Conservation (phyloP, 371 early-diverging fungal species). For the Parasitella parasitica region DNA sequence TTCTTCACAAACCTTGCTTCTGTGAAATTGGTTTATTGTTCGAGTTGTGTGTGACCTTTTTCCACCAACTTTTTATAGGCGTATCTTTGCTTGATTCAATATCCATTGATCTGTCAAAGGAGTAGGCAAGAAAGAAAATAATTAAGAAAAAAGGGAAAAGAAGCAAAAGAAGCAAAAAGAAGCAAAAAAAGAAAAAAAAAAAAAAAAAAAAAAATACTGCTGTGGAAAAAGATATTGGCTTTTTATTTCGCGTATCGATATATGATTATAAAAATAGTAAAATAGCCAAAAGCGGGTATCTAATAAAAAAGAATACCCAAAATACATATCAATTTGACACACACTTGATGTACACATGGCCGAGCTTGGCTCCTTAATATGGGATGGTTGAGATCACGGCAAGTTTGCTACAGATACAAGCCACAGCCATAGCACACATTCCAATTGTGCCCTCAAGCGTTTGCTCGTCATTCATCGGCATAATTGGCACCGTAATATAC, state of each 20-base stretch:
- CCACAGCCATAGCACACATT: not conserved
- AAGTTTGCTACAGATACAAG: not conserved
- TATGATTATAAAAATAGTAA: conserved; percentile 3
- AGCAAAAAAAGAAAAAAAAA: conserved; percentile 6
- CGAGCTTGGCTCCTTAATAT: not conserved
- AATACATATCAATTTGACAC: not conserved
- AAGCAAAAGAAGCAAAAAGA: conserved; percentile 6
- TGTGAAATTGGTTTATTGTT: conserved; percentile 16
- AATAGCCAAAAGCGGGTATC: conserved; percentile 2
- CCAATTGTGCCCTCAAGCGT: not conserved
- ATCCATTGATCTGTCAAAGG: conserved; percentile 7
- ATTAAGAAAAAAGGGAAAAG: conserved; percentile 6
- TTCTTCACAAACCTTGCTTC: conserved; percentile 16
- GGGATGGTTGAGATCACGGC: not conserved
- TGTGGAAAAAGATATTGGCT: not conserved
- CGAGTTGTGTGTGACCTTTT: conserved; percentile 21
- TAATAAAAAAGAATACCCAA: not conserved
- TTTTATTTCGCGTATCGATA: conserved; percentile 4
- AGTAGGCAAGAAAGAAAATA: not conserved
- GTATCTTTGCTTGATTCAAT: conserved; percentile 23
- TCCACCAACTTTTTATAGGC: conserved; percentile 33
- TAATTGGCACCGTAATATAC: not conserved
- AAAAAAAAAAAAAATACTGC: conserved; percentile 6
- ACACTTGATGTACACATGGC: not conserved
- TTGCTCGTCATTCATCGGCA: not conserved